Evolutionary conservation across 371 early-diverging fungal genomes (phyloP).

Genomic region (Mucor saturninus): DNA sequence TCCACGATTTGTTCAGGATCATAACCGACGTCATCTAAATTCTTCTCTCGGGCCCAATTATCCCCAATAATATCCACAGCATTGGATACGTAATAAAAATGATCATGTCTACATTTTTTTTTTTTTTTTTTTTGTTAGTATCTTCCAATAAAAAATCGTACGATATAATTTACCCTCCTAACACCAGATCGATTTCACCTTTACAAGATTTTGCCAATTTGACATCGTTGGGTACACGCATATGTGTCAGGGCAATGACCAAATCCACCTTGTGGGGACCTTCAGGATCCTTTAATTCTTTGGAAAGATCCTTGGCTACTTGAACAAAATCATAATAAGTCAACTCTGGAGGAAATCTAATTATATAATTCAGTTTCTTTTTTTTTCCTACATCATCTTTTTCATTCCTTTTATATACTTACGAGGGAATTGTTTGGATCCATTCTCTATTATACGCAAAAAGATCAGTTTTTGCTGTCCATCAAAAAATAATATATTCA

Average conservation of each 20-base stretch:
- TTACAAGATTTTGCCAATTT: slow-evolving; percentile 48
- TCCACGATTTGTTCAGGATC: slow-evolving; percentile 31
- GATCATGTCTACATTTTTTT: slow-evolving; percentile 57
- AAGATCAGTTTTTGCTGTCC: too few relatives aligned
- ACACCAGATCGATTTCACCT: slow-evolving; percentile 61
- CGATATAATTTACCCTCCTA: slow-evolving; percentile 52
- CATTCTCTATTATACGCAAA: slow-evolving; percentile 46
- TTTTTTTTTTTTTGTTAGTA: neutral
- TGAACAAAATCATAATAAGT: slow-evolving; percentile 57
- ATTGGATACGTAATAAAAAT: slow-evolving; percentile 59
- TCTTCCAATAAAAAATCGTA: neutral
- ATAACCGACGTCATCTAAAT: slow-evolving; percentile 38
- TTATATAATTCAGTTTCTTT: too few relatives aligned
- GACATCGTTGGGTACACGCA: slow-evolving; percentile 67
- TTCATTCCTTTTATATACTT: slow-evolving; percentile 8
- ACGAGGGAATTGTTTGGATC: slow-evolving; percentile 65
- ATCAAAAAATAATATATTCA: too few relatives aligned
- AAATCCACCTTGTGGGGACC: slow-evolving; percentile 50
- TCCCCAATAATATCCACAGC: slow-evolving; percentile 45
- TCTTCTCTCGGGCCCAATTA: slow-evolving; percentile 32
- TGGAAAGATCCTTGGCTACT: slow-evolving; percentile 46
- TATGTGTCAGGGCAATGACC: slow-evolving; percentile 69
- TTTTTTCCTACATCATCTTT: too few relatives aligned
- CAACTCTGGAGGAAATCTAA: slow-evolving; percentile 58
- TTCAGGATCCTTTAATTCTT: slow-evolving; percentile 36